Evolutionary conservation across 2,329 filamentous ascomycete species (phyloP).

Genomic region (Graphium sp.): DNA sequence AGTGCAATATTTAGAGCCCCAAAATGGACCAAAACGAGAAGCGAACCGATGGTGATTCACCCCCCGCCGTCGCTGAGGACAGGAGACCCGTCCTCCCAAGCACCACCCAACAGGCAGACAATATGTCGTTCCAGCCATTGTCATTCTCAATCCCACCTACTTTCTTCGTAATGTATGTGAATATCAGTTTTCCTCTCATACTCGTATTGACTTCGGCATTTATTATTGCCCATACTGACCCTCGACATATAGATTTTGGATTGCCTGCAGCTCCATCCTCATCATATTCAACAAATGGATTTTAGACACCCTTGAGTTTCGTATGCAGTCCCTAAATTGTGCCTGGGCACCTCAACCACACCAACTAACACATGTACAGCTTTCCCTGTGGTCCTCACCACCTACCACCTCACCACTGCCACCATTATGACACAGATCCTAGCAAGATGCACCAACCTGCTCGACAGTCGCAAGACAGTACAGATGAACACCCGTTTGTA

Average conservation of each 20-base stretch:
- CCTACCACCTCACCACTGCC: constrained; percentile 89
- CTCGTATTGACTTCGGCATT: background rate
- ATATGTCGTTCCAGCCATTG: no score
- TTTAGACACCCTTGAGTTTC: constrained; percentile 69
- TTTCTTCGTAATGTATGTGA: no score
- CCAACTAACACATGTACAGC: constrained; percentile 25
- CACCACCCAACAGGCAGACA: no score
- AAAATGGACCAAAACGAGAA: no score
- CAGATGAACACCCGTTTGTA: constrained; percentile 96
- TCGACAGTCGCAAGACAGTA: constrained; percentile 88
- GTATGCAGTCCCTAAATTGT: constrained; percentile 12
- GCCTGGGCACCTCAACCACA: no score
- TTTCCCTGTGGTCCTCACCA: constrained; percentile 70
- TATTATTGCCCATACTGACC: constrained; percentile 3
- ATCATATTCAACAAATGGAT: constrained; percentile 99
- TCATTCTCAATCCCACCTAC: no score
- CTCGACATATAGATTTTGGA: constrained; percentile 39
- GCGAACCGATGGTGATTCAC: no score
- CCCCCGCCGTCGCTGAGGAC: no score
- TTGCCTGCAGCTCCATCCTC: constrained; percentile 77
- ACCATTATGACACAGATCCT: constrained; percentile 89
- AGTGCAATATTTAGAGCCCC: no score
- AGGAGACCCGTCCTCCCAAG: no score
- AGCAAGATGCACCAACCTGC: constrained; percentile 72
- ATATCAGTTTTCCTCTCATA: no score